A percentile compares a stretch with the other conserved stretches of the same genome.
phyloP scores from a whole-genome alignment of 1,139 yeast genomes.

The Williopsis jadinii region DNA sequence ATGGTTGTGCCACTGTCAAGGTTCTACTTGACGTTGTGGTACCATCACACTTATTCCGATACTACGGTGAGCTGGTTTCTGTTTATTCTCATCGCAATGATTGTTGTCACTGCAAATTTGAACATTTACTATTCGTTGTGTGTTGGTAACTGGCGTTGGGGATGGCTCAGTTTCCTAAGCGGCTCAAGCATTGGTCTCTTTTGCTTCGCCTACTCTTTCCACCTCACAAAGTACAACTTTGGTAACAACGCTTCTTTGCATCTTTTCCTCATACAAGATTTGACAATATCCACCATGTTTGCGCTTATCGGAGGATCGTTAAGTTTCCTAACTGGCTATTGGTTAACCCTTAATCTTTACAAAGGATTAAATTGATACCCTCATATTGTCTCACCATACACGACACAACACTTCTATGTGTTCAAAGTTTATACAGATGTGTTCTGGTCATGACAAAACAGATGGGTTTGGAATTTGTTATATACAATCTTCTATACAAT shows the following conservation, averaged over 20 bases:
- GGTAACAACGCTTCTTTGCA: slow-evolving; percentile 19
- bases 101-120: slow-evolving; percentile 12
- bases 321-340: slow-evolving; percentile 11
- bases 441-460: no score
- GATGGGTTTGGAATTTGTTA: no score
- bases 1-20: slow-evolving; percentile 20
- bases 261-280: slow-evolving; percentile 17
- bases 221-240: slow-evolving; percentile 19
- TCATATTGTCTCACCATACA: no score
- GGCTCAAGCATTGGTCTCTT: slow-evolving; percentile 20
- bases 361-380: no score
- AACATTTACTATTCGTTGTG: slow-evolving; percentile 18
- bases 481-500: no score
- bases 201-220: slow-evolving; percentile 17
- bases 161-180: slow-evolving; percentile 19
- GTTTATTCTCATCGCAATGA: slow-evolving; percentile 9
- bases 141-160: slow-evolving; percentile 24
- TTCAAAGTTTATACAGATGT: no score
- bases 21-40: slow-evolving; percentile 20
- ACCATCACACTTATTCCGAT: slow-evolving; percentile 18
- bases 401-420: no score
- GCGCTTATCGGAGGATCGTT: slow-evolving; percentile 19
- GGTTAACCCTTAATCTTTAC: no score
- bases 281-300: slow-evolving; percentile 14
- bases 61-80: slow-evolving; percentile 10